These are phyloP conservation scores for Fragaria nilgerrensis DNA, from an alignment of 306 rosid genomes.

Conservation along the genomic window DNA sequence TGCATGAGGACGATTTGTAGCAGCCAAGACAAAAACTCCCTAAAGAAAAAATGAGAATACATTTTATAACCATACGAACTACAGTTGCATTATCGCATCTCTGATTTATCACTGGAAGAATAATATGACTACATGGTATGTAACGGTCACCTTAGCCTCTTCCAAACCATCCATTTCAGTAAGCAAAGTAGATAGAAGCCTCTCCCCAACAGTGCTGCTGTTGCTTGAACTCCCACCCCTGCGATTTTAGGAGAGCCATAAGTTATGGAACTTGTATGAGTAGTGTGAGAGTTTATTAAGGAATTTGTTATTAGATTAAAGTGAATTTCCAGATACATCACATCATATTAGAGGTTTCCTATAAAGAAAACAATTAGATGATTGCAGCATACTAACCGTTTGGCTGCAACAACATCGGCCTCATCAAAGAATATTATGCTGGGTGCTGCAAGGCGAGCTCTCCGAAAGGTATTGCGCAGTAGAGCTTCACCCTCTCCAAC, in stretches of 20 bases:
- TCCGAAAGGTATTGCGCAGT: slow-evolving; percentile 75
- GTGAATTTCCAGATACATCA: neutral
- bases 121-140: slow-evolving; percentile 1
- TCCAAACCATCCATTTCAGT: slow-evolving; percentile 97
- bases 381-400: slow-evolving; percentile 61
- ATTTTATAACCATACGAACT: slow-evolving; percentile 11
- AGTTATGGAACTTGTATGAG: neutral
- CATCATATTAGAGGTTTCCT: neutral
- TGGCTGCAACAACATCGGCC: slow-evolving; percentile 82
- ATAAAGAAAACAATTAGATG: neutral
- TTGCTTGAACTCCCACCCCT: slow-evolving; percentile 83
- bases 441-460: slow-evolving; percentile 88
- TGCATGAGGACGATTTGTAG: slow-evolving; percentile 91
- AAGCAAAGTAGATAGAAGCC: slow-evolving; percentile 85
- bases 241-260: slow-evolving; percentile 24
- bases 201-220: slow-evolving; percentile 63
- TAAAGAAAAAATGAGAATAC: slow-evolving; percentile 23
- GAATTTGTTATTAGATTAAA: neutral
- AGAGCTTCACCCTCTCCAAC: slow-evolving; percentile 95
- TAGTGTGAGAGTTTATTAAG: neutral
- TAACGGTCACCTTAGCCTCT: slow-evolving; percentile 71
- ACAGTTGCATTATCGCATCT: slow-evolving; percentile 12
- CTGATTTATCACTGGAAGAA: neutral
- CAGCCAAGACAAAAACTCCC: slow-evolving; percentile 96
- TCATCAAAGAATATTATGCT: slow-evolving; percentile 92